Evolutionary conservation across 108 stramenopile species (phyloP).

Genomic region (Cylindrotheca fusiformis): DNA sequence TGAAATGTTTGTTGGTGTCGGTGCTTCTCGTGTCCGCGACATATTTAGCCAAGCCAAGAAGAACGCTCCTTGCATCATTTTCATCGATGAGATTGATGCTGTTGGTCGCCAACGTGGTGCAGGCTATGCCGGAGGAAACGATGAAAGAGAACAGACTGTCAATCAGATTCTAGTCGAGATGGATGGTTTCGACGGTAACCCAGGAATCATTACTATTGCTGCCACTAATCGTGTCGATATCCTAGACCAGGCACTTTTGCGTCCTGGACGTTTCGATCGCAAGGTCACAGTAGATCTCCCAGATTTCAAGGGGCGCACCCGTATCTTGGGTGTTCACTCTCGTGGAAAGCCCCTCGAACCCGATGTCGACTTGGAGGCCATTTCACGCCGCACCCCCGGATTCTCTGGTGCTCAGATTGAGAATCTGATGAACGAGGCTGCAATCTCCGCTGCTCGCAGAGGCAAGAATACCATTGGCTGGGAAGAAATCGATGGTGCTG

Average conservation of each 20-base stretch:
- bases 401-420: slow-evolving; percentile 96
- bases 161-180: slow-evolving; percentile 99
- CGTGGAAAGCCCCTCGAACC: slow-evolving; percentile 90
- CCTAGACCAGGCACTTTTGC: slow-evolving; percentile 92
- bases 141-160: slow-evolving; percentile 96
- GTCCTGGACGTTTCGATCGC: slow-evolving; percentile 98
- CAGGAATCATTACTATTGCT: slow-evolving; percentile 94
- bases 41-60: slow-evolving; percentile 94
- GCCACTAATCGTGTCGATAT: slow-evolving; percentile 98
- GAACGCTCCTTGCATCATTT: slow-evolving; percentile 96
- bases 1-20: slow-evolving; percentile 98
- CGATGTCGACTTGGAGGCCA: slow-evolving; percentile 90
- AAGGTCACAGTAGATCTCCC: slow-evolving; percentile 96
- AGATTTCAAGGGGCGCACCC: slow-evolving; percentile 88
- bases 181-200: slow-evolving; percentile 96
- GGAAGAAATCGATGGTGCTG: slow-evolving; percentile 93
- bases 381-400: slow-evolving; percentile 93
- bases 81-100: slow-evolving; percentile 98
- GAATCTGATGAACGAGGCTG: slow-evolving; percentile 98
- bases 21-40: slow-evolving; percentile 94
- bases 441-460: slow-evolving; percentile 83
- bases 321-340: slow-evolving; percentile 91
- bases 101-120: slow-evolving; percentile 91
- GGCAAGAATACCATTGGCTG: slow-evolving; percentile 84
- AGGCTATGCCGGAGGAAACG: slow-evolving; percentile 92